Evolutionary conservation across 2,329 filamentous ascomycete genomes (phyloP).

Genomic region (Ustulina deusta): DNA sequence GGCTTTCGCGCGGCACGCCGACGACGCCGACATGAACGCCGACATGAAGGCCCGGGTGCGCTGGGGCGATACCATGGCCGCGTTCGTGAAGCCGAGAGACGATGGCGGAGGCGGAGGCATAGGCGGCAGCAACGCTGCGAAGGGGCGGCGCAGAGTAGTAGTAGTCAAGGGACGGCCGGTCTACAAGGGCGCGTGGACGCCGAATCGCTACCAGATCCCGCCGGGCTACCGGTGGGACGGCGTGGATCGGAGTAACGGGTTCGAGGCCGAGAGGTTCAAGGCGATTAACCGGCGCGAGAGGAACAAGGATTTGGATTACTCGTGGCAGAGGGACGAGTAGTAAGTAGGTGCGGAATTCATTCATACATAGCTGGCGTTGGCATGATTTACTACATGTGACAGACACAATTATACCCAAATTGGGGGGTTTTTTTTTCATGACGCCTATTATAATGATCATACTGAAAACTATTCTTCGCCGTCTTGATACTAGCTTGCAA

Average conservation of each 20-base stretch:
- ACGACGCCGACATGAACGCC: constrained; percentile 87
- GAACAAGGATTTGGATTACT: constrained; percentile 84
- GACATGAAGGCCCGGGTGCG: constrained; percentile 80
- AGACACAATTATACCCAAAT: constrained; percentile 35
- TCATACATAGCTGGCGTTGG: constrained; percentile 14
- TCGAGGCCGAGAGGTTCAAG: constrained; percentile 93
- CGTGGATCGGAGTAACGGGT: constrained; percentile 92
- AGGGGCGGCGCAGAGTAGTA: constrained; percentile 46
- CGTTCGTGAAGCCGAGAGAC: constrained; percentile 72
- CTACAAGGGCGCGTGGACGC: constrained; percentile 83
- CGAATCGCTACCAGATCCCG: constrained; percentile 93
- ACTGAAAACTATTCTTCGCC: background rate
- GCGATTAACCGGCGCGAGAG: constrained; percentile 82
- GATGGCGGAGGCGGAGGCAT: constrained; percentile 39
- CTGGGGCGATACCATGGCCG: constrained; percentile 95
- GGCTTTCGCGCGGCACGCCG: constrained; percentile 81
- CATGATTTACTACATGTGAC: constrained; percentile 15
- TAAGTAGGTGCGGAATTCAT: too few species aligned
- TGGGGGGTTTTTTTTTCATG: constrained; percentile 1
- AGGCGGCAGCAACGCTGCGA: constrained; percentile 48
- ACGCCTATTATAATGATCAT: constrained; percentile 9
- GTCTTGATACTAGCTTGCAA: background rate
- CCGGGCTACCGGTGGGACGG: constrained; percentile 98
- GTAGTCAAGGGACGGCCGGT: constrained; percentile 67
- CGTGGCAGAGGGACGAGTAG: constrained; percentile 96